A percentile compares a stretch with the other conserved stretches of the same genome.
phyloP scores from a whole-genome alignment of 805 yeast species.

The Deakozyma indianensis region DNA sequence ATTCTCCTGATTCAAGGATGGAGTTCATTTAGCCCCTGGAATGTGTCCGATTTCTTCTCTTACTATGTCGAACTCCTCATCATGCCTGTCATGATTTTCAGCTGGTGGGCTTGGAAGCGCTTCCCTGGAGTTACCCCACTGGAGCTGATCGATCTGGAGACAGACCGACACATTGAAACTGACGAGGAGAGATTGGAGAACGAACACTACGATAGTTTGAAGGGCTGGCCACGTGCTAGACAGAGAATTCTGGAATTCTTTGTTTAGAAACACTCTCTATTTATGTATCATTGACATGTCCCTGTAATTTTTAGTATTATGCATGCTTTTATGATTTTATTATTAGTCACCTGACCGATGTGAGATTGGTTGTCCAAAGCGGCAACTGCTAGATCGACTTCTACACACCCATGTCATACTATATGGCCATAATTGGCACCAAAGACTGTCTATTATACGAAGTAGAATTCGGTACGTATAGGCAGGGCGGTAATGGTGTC shows the following conservation, averaged over 20 bases:
- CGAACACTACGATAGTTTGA: conserved; percentile 25
- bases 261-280: too few species aligned
- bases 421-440: conserved; percentile 78
- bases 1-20: conserved; percentile 50
- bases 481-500: conserved; percentile 51
- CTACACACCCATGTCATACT: too few species aligned
- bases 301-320: too few species aligned
- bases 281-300: too few species aligned
- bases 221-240: conserved; percentile 30
- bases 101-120: conserved; percentile 46
- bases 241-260: conserved; percentile 10
- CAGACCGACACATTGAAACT: conserved; percentile 50
- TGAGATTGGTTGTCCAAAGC: too few species aligned
- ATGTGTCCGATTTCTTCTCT: conserved; percentile 44
- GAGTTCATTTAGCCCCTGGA: conserved; percentile 54
- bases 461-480: conserved; percentile 65
- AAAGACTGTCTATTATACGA: conserved; percentile 79
- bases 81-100: conserved; percentile 37
- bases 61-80: conserved; percentile 50
- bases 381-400: too few species aligned
- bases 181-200: conserved; percentile 32
- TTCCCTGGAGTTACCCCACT: conserved; percentile 30
- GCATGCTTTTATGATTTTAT: too few species aligned
- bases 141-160: conserved; percentile 62
- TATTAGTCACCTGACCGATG: too few species aligned